These are phyloP conservation scores for Yamadazyma conglobata DNA, from an alignment of 1,139 yeast genomes.

Conservation along the genomic window DNA sequence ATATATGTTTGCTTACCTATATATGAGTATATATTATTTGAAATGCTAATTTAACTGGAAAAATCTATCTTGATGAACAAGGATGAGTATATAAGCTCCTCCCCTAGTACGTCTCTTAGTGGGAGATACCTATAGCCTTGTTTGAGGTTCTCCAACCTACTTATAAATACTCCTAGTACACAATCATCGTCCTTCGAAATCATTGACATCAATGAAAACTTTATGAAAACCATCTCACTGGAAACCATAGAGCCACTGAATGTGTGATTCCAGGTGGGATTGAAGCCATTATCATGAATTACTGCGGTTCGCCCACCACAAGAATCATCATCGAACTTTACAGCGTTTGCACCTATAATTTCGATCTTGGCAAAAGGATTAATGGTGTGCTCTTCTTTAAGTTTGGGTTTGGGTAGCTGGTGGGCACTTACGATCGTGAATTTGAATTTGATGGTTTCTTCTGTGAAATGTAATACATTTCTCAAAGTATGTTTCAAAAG, in stretches of 20 bases:
- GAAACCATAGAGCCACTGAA: constrained; percentile 44
- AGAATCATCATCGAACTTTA: constrained; percentile 22
- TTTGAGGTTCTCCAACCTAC: constrained; percentile 54
- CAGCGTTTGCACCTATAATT: constrained; percentile 39
- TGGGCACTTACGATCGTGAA: constrained; percentile 69
- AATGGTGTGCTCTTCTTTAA: constrained; percentile 26
- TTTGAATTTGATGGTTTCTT: constrained; percentile 25
- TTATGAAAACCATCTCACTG: constrained; percentile 30
- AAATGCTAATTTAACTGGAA: constrained; percentile 7
- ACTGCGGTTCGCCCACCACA: constrained; percentile 28
- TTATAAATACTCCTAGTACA: constrained; percentile 56
- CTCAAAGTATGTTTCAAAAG: constrained; percentile 23
- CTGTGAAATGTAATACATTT: constrained; percentile 8
- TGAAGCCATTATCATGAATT: constrained; percentile 68
- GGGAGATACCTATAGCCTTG: constrained; percentile 82
- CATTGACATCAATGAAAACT: constrained; percentile 22
- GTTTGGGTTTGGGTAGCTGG: constrained; percentile 68
- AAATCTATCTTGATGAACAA: constrained; percentile 55
- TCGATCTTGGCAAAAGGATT: constrained; percentile 62
- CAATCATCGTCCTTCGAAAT: constrained; percentile 23
- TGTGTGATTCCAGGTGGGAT: constrained; percentile 72
- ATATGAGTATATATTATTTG: neutral
- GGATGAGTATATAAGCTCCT: constrained; percentile 75
- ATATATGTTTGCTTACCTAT: neutral
- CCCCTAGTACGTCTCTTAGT: constrained; percentile 72